Percentiles rank a stretch among this genome's conserved stretches.
phyloP scores from a whole-genome alignment of 352 stramenopile genomes.

The Pythium phragmitis region DNA sequence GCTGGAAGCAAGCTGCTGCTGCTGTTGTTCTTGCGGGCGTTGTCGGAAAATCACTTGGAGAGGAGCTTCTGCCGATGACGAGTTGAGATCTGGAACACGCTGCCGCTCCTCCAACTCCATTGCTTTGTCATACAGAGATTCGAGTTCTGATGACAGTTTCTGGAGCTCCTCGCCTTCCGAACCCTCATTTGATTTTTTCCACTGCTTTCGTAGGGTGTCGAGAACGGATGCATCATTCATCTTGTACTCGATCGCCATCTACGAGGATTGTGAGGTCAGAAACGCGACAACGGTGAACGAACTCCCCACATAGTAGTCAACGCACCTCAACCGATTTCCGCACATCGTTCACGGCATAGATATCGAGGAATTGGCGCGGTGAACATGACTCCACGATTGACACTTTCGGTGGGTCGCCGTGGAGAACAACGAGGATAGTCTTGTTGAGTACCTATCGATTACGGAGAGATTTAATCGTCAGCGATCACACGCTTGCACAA shows the following conservation, averaged over 20 bases:
- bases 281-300: background rate
- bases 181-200: constrained; percentile 30
- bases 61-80: constrained; percentile 34
- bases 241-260: constrained; percentile 75
- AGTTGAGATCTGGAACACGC: constrained; percentile 25
- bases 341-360: constrained; percentile 61
- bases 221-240: constrained; percentile 65
- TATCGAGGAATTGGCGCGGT: constrained; percentile 66
- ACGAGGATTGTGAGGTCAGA: constrained; percentile 6
- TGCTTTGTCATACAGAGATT: constrained; percentile 44
- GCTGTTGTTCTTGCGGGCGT: constrained; percentile 33
- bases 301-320: background rate
- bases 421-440: constrained; percentile 62
- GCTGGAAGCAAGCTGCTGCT: background rate
- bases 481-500: background rate
- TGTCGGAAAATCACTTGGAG: constrained; percentile 88
- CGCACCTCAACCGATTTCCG: constrained; percentile 65
- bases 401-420: constrained; percentile 74
- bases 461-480: background rate
- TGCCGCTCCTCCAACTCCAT: constrained; percentile 55
- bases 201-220: constrained; percentile 52
- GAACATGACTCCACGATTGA: constrained; percentile 75
- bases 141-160: constrained; percentile 45
- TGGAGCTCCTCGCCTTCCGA: constrained; percentile 23
- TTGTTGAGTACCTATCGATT: constrained; percentile 60